These are phyloP conservation scores for Collybia sordida DNA, from an alignment of 768 basidiomycete genomes.

Conservation along the genomic window DNA sequence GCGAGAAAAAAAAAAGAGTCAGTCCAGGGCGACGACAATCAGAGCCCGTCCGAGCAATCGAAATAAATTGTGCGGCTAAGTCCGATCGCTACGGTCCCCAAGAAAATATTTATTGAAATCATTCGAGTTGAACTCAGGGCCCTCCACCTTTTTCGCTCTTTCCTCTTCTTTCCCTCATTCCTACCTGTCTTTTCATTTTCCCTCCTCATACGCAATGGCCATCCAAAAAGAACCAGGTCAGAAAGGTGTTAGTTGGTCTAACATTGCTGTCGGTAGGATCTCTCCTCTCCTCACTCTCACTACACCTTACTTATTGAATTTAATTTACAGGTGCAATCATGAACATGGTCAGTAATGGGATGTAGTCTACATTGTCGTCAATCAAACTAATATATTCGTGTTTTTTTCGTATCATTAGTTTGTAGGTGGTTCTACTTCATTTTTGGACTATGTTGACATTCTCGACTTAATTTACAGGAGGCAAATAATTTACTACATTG, in stretches of 20 bases:
- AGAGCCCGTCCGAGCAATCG: not conserved
- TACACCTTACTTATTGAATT: constrained; percentile 16
- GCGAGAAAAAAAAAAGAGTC: no score
- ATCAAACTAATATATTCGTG: not conserved
- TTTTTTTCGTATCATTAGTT: constrained; percentile 35
- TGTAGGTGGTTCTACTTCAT: constrained; percentile 35
- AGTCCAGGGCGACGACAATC: no score
- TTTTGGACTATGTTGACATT: constrained; percentile 13
- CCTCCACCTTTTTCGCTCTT: constrained; percentile 15
- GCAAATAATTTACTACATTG: constrained; percentile 41
- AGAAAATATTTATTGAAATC: constrained; percentile 7
- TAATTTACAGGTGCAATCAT: constrained; percentile 78
- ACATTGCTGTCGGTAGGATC: constrained; percentile 87
- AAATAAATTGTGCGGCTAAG: constrained; percentile 21
- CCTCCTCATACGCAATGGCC: constrained; percentile 53
- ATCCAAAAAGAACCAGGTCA: constrained; percentile 85
- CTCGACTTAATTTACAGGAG: constrained; percentile 51
- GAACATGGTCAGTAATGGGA: constrained; percentile 80
- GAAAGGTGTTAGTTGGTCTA: constrained; percentile 91
- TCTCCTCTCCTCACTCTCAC: constrained; percentile 8
- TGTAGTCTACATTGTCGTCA: constrained; percentile 5
- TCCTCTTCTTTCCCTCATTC: constrained; percentile 21
- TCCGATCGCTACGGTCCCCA: constrained; percentile 32
- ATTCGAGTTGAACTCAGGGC: constrained; percentile 10
- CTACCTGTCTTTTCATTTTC: constrained; percentile 17